These are phyloP conservation scores for Phytophthora tentaculata DNA, from an alignment of 352 stramenopile species.

Conservation along the genomic window DNA sequence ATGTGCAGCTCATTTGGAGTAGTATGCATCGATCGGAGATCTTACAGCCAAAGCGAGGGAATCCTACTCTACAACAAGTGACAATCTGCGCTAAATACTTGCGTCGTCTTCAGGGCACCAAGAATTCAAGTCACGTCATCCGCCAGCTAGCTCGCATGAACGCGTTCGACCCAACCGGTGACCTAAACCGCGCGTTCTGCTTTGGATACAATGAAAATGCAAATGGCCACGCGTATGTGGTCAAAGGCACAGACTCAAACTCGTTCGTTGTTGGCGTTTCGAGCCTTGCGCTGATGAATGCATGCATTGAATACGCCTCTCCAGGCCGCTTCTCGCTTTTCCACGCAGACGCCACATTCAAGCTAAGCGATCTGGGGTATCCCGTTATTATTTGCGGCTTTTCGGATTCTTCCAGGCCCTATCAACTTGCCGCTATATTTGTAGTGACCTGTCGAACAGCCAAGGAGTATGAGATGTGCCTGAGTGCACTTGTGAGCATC, in stretches of 20 bases:
- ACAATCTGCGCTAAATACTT: conserved; percentile 17
- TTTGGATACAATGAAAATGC: conserved; percentile 3
- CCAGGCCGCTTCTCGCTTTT: conserved; percentile 4
- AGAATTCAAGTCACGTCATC: conserved; percentile 3
- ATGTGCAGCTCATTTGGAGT: conserved; percentile 9
- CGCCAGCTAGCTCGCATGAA: not conserved
- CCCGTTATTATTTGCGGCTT: conserved; percentile 21
- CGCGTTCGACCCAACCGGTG: not conserved
- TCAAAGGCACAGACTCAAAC: conserved; percentile 6
- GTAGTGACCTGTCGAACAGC: conserved; percentile 12
- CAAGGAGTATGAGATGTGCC: conserved; percentile 16
- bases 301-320: conserved; percentile 2
- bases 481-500: not conserved
- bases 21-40: conserved; percentile 12
- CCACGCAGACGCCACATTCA: conserved; percentile 11
- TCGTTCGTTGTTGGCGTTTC: conserved; percentile 8
- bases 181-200: conserved; percentile 1
- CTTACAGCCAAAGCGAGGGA: not conserved
- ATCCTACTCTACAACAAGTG: conserved; percentile 6
- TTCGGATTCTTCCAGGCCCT: conserved; percentile 6
- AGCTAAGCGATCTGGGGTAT: conserved; percentile 12
- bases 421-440: conserved; percentile 22
- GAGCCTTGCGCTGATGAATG: conserved; percentile 2
- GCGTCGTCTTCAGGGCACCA: conserved; percentile 8
- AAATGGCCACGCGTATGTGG: conserved; percentile 1